Base-by-base conservation (phyloP, 2,329 filamentous ascomycete species). In the Lachnellula arida region DNA sequence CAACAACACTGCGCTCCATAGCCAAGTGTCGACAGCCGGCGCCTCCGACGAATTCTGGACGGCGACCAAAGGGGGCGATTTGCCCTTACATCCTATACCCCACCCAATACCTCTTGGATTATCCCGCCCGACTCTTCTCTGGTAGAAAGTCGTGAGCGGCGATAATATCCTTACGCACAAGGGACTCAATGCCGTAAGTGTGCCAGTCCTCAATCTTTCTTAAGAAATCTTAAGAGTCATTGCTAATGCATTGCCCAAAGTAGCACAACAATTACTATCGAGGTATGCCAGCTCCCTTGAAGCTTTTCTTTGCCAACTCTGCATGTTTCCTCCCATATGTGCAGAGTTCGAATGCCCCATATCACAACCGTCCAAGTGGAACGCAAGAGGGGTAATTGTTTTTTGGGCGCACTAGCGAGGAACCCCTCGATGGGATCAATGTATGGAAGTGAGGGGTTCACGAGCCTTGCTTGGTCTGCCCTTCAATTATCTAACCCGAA, bases 91-190 rank as follows among this genome's bases (percentile, higher is more conserved):
- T 60, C 51, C 56, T 44, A 58, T 51, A 14, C 56, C 47, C 55
- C 34, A 51, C 19, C 15, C 46, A 42, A 46, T 46, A 43, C 17
- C 49, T 25, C 51, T 55, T 62, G 62, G 66, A 65, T 58, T 67
- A 65, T 69, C 66, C 66, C 60, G 52, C 67, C 65, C 60, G 64
- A 65, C 63, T 65, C 67, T 63, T 69, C 66, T 68, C 64, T 56
- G 59, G 60, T 59, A 65, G 65, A 65, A 65, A 60, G 65, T 69
- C 63, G 66, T 57, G 61, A 61, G 63, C 56, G 60, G 62, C 64
- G 66, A 68, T 68, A 67, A 61, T 50, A 63, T 65, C 65, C 63
- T 64, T 54, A 40, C 43, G 39, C 46, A 57, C 43, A 49, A 53
- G 42, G 48, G 47, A 47, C 28, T 50, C 54, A 53, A 63, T 63